Evolutionary conservation across 192 early-diverging fungal species (phyloP).

Genomic region (Spizellomyces sp.): DNA sequence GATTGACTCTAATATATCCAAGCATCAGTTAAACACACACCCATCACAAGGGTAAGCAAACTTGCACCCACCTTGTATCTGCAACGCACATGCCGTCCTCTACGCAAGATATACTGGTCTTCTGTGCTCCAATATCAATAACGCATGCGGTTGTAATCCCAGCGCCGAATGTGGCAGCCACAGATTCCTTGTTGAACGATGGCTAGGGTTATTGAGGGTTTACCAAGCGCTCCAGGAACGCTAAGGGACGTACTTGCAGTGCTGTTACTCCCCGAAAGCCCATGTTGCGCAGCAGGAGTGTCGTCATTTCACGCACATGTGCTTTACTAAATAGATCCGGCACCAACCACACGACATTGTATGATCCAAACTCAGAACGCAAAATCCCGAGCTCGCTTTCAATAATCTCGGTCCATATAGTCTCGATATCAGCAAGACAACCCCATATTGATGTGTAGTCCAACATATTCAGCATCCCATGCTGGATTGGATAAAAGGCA

Average conservation of each 20-base stretch:
- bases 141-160: conserved; percentile 85
- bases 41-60: neutral
- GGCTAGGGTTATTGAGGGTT: neutral
- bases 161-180: conserved; percentile 83
- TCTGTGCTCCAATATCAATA: conserved; percentile 91
- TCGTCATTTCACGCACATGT: conserved; percentile 65
- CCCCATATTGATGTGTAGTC: conserved; percentile 72
- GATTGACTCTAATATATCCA: conserved; percentile 36
- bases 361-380: conserved; percentile 55
- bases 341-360: conserved; percentile 77
- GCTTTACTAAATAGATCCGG: conserved; percentile 73
- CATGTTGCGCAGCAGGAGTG: conserved; percentile 75
- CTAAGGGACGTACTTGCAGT: conserved; percentile 49
- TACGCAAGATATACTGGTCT: conserved; percentile 78
- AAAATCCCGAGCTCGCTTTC: conserved; percentile 69
- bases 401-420: conserved; percentile 78
- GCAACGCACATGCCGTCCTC: conserved; percentile 80
- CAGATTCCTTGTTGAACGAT: conserved; percentile 59
- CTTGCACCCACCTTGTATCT: conserved; percentile 55
- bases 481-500: conserved; percentile 74
- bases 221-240: neutral
- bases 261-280: conserved; percentile 73
- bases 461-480: conserved; percentile 74
- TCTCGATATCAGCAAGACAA: conserved; percentile 74
- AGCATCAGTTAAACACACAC: neutral